Conservation (phyloP, 108 stramenopile species). For the Thalassiosira profunda region DNA sequence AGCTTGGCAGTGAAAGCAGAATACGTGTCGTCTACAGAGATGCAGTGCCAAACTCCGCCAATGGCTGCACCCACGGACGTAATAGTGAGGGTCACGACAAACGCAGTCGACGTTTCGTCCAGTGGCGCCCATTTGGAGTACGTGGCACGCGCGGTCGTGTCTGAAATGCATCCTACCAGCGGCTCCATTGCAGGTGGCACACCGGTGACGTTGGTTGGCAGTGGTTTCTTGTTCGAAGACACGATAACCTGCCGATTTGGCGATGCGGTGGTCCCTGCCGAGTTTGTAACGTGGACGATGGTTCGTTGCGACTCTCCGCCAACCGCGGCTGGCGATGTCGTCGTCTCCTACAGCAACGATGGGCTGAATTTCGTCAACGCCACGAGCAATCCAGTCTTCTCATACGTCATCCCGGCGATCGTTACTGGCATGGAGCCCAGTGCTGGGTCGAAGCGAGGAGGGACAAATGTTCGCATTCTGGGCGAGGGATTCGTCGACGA, state of each 20-base stretch:
- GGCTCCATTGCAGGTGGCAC: slow-evolving; percentile 11
- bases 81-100: slow-evolving; percentile 31
- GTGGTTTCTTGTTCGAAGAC: slow-evolving; percentile 15
- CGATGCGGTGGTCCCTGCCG: slow-evolving; percentile 13
- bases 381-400: slow-evolving; percentile 9
- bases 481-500: slow-evolving; percentile 8
- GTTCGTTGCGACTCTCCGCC: slow-evolving; percentile 21
- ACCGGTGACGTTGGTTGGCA: slow-evolving; percentile 21
- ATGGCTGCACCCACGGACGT: slow-evolving; percentile 1
- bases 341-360: slow-evolving; percentile 35
- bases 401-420: slow-evolving; percentile 1
- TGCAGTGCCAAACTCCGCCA: slow-evolving; percentile 33
- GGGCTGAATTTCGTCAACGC: slow-evolving; percentile 20
- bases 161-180: slow-evolving; percentile 18
- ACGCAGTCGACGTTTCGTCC: slow-evolving; percentile 35
- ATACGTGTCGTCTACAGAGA: slow-evolving; percentile 13
- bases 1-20: no score
- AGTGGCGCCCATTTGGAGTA: slow-evolving; percentile 17
- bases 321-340: slow-evolving; percentile 6
- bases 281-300: slow-evolving; percentile 12
- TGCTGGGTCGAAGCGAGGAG: background rate
- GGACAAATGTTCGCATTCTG: background rate
- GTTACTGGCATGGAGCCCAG: slow-evolving; percentile 6
- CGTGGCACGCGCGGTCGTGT: slow-evolving; percentile 18
- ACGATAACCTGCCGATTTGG: slow-evolving; percentile 33